Conservation (phyloP, 2,329 filamentous ascomycete genomes). For the Cladosporium cucumerinum region DNA sequence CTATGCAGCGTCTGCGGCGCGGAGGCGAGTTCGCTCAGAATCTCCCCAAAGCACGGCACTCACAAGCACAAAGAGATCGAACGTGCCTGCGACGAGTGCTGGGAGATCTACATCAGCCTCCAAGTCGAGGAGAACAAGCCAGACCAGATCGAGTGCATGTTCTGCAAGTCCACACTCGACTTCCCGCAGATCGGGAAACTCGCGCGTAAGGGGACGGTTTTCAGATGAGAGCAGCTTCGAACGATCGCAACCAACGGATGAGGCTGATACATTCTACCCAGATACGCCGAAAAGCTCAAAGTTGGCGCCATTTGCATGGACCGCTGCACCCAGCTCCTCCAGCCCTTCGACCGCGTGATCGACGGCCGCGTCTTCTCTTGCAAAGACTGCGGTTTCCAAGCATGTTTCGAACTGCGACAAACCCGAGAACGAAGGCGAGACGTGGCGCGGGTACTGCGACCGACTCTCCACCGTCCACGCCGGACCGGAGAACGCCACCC, state of each 20-base stretch:
- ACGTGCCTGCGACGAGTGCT: conserved; percentile 22
- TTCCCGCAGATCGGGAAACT: not conserved
- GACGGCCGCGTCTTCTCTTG: conserved; percentile 23
- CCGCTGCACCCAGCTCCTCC: conserved; percentile 11
- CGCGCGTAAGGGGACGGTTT: not conserved
- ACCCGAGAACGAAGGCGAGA: conserved; percentile 18
- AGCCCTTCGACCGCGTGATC: conserved; percentile 11
- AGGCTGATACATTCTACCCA: not conserved
- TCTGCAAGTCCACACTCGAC: conserved; percentile 13
- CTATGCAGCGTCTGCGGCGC: conserved; percentile 15
- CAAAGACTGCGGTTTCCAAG: conserved; percentile 11
- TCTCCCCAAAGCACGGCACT: not conserved
- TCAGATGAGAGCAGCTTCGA: not conserved
- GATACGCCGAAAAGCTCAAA: not conserved
- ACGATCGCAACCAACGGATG: not conserved
- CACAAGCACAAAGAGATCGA: not conserved
- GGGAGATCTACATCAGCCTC: conserved; percentile 21
- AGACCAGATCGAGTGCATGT: conserved; percentile 20
- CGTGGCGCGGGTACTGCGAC: conserved; percentile 4
- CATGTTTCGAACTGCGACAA: conserved; percentile 20
- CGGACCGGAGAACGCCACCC: not conserved
- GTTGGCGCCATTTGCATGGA: conserved; percentile 16
- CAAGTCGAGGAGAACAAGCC: conserved; percentile 15
- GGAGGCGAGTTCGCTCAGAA: not conserved
- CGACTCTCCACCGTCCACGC: not conserved